A percentile compares a stretch with the other conserved stretches of the same genome.
phyloP scores from a whole-genome alignment of 2,329 filamentous ascomycete genomes.

The Rutstroemia sp. region DNA sequence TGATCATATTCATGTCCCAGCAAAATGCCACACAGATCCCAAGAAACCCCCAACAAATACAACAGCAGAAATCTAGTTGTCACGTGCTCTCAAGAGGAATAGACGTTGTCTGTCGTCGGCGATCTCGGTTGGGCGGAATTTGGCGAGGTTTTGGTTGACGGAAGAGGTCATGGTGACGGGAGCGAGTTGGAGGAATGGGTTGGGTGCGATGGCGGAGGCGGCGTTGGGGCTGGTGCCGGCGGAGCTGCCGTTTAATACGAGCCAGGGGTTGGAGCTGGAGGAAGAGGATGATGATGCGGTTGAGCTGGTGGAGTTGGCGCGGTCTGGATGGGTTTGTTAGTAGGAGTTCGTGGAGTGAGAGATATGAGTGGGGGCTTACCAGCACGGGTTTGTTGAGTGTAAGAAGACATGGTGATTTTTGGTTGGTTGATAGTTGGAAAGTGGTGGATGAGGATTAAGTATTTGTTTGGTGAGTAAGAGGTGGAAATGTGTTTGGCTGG shows the following conservation, averaged over 20 bases:
- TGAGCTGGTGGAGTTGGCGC: slow-evolving; percentile 2
- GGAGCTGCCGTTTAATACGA: slow-evolving; percentile 3
- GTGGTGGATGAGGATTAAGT: neutral
- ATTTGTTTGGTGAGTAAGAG: neutral
- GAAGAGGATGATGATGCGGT: neutral
- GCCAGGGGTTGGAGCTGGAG: neutral
- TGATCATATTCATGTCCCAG: too few species aligned
- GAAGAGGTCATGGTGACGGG: neutral
- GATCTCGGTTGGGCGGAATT: neutral
- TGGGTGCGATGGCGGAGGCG: neutral
- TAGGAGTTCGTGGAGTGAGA: neutral
- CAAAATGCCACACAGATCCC: too few species aligned
- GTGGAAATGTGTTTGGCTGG: neutral
- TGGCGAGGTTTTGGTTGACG: neutral
- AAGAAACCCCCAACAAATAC: neutral
- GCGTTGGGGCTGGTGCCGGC: neutral
- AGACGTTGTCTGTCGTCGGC: slow-evolving; percentile 7
- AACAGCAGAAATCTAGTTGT: neutral
- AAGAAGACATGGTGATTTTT: slow-evolving; percentile 8
- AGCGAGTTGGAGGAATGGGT: slow-evolving; percentile 6
- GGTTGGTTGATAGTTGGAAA: neutral
- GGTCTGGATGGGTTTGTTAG: neutral
- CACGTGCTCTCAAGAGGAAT: slow-evolving; percentile 5
- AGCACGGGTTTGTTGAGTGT: slow-evolving; percentile 1
- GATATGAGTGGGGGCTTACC: neutral